Evolutionary conservation across 2,329 filamentous ascomycete species (phyloP).

Genomic region (Lachnellula occidentalis): DNA sequence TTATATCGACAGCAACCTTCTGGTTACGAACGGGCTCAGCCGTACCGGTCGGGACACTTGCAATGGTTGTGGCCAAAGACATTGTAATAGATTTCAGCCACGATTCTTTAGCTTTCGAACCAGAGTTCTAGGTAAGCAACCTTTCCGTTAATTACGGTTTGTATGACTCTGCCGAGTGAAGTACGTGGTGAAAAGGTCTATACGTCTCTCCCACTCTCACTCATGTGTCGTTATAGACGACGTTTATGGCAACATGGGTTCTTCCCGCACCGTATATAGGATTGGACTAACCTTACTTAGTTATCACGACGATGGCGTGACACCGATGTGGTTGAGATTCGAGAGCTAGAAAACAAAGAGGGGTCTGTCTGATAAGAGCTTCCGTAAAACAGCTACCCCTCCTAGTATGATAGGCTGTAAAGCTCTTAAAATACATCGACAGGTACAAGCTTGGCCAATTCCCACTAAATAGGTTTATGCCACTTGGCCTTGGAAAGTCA

Average conservation of each 20-base stretch:
- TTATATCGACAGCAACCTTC: background rate
- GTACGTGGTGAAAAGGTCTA: too few species aligned
- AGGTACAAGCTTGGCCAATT: too few species aligned
- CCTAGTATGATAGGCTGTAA: too few species aligned
- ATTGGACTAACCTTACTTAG: background rate
- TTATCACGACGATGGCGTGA: background rate
- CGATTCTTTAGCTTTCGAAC: background rate
- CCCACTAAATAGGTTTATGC: too few species aligned
- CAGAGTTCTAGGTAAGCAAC: too few species aligned
- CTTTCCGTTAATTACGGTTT: too few species aligned
- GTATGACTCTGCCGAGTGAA: too few species aligned
- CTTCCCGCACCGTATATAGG: background rate
- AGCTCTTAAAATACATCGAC: too few species aligned
- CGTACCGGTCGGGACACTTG: background rate
- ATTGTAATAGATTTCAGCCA: background rate
- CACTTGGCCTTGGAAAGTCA: too few species aligned
- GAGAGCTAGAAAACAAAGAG: background rate
- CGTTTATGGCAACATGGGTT: conserved; percentile 1
- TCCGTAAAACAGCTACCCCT: too few species aligned
- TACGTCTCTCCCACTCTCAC: too few species aligned
- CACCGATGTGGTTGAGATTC: background rate
- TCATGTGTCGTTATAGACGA: conserved; percentile 1
- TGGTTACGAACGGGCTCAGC: background rate
- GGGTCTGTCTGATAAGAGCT: background rate
- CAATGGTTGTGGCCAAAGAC: background rate